A percentile compares a stretch with the other conserved stretches of the same genome.
These are phyloP conservation scores for Zasmidium cellare DNA, from an alignment of 2,329 filamentous ascomycete genomes.

Conservation along the genomic window DNA sequence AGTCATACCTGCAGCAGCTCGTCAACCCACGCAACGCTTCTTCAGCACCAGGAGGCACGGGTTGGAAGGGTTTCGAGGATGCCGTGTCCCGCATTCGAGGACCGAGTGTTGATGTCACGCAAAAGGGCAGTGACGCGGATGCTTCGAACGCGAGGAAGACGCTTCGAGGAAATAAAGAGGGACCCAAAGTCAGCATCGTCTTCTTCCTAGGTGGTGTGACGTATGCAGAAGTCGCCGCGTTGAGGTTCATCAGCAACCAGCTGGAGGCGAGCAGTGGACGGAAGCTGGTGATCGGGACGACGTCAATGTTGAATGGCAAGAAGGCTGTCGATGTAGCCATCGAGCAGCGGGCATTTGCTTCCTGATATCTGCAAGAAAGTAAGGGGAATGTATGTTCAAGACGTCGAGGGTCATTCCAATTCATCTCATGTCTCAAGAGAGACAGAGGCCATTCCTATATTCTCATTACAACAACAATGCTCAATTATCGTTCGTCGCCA, in stretches of 20 bases:
- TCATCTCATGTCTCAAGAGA: too few relatives aligned
- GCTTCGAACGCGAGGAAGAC: slow-evolving; percentile 76
- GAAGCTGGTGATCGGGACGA: slow-evolving; percentile 89
- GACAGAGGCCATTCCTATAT: not conserved
- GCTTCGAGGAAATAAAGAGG: slow-evolving; percentile 66
- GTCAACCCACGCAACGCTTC: slow-evolving; percentile 39
- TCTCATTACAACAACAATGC: not conserved
- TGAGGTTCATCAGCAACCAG: slow-evolving; percentile 84
- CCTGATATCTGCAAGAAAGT: not conserved
- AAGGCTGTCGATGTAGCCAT: slow-evolving; percentile 73
- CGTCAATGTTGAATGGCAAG: slow-evolving; percentile 85
- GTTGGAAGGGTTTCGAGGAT: slow-evolving; percentile 93
- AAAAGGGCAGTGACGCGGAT: slow-evolving; percentile 90
- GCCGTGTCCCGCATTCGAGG: slow-evolving; percentile 83
- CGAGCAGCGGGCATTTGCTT: slow-evolving; percentile 32
- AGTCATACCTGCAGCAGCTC: slow-evolving; percentile 71
- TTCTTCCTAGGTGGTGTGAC: slow-evolving; percentile 97
- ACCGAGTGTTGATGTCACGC: slow-evolving; percentile 85
- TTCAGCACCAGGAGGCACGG: slow-evolving; percentile 57
- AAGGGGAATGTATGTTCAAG: not conserved
- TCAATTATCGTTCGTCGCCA: not conserved
- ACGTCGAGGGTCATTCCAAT: not conserved
- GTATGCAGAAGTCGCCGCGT: slow-evolving; percentile 90
- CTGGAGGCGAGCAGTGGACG: slow-evolving; percentile 63
- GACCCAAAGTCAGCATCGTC: slow-evolving; percentile 80